A percentile compares a stretch with the other conserved stretches of the same genome.
These are phyloP conservation scores for Coemansia sp. DNA, from an alignment of 192 early-diverging fungal species.

Conservation along the genomic window DNA sequence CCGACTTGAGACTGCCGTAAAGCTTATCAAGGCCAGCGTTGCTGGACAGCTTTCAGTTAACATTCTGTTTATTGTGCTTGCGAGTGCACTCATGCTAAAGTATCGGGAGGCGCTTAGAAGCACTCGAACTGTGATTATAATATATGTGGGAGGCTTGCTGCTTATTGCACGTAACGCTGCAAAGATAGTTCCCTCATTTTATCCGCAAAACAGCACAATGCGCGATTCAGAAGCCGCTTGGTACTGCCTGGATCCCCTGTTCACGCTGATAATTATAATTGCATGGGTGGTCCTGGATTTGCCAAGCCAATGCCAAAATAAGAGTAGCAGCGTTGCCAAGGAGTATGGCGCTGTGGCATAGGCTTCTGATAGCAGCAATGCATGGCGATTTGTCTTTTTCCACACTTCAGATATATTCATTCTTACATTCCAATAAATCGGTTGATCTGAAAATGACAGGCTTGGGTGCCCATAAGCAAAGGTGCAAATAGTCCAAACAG, in stretches of 20 bases:
- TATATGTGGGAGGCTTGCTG: slow-evolving; percentile 10
- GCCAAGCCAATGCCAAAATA: slow-evolving; percentile 3
- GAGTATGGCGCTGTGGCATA: not conserved
- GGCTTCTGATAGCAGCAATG: too few species aligned
- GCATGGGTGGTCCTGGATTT: slow-evolving; percentile 17
- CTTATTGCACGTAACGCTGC: slow-evolving; percentile 7
- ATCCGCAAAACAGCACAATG: slow-evolving; percentile 1
- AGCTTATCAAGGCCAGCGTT: slow-evolving; percentile 17
- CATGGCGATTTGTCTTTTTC: not conserved
- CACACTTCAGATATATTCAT: not conserved
- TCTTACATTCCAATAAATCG: not conserved
- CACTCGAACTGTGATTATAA: not conserved
- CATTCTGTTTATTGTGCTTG: slow-evolving; percentile 5
- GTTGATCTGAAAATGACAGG: too few species aligned
- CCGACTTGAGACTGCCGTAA: slow-evolving; percentile 1
- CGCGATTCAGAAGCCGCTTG: slow-evolving; percentile 13
- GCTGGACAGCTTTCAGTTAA: slow-evolving; percentile 6
- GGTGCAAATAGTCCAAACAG: not conserved
- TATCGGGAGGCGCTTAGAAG: slow-evolving; percentile 7
- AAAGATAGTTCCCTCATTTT: slow-evolving; percentile 8
- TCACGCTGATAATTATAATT: slow-evolving; percentile 8
- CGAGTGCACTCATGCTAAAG: not conserved
- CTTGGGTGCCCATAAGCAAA: not conserved
- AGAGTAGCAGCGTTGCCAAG: not conserved
- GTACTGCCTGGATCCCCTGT: slow-evolving; percentile 19